Base-by-base conservation (phyloP, 2,329 filamentous ascomycete species). In the Sporothrix dimorphospora region DNA sequence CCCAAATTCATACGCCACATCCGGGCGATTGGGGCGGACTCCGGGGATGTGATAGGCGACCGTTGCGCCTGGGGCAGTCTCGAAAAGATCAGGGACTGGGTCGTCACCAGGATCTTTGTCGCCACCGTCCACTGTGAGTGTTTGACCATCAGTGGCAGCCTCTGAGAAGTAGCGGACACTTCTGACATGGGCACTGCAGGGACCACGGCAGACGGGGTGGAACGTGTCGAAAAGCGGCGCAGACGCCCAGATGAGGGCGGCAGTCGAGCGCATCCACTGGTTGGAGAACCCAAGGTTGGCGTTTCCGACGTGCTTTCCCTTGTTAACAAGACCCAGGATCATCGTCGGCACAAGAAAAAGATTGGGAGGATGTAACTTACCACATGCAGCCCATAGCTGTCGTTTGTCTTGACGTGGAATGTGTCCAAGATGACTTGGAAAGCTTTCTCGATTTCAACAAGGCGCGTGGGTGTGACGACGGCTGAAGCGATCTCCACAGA, bases 151-250 rank as follows among this genome's bases (percentile, higher is more conserved):
- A 4, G 61, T 63, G 4, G 72, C 72, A 1, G 27, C 27, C 21
- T n/a, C 8, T 0, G 69, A 69, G 16, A 73, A 73, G n/a, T 38
- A 71, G 5, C 72, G 72, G 4, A 73, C 40, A 12, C 72, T 21
- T 14, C 34, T 55, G 0, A 42, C n/a, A 8, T 69, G 49, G 6
- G 11, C 16, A 7, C 34, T 12, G n/a, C 53, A 40, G 0, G 69
- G 72, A n/a, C 72, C 72, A 0, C 72, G 69, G 19, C 21, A 21
- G 4, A n/a, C 1, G 1, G 72, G 72, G 19, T 73, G 72, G 47
- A 73, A 71, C 1, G 21, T 19, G 49, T 73, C 72, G 8, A 72
- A 40, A 7, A 73, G 45, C 3, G 72, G 72, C 19, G 63, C 21
- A 1, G 49, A 34, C 2, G 70, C 69, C 69, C 70, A 73, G 65